Percentiles rank a stretch among this genome's conserved stretches.
Evolutionary conservation across 2,329 filamentous ascomycete species (phyloP).

Genomic region (Aureobasidium sp.): DNA sequence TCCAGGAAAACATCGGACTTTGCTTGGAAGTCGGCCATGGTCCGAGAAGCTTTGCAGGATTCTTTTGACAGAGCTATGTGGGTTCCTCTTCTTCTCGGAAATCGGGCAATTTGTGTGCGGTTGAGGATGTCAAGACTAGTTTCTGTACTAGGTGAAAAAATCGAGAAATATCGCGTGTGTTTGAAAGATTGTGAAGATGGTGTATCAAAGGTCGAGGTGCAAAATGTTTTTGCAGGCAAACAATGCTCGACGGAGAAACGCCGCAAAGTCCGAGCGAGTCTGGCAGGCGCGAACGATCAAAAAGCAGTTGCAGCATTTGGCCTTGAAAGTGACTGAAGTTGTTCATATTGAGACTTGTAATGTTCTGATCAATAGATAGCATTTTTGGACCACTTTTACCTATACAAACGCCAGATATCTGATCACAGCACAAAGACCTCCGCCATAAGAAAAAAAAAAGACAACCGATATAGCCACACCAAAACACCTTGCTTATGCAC

Average conservation of each 20-base stretch:
- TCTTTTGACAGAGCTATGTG: neutral
- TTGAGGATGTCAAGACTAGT: neutral
- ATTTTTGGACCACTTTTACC: slow-evolving; percentile 13
- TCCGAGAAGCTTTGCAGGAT: neutral
- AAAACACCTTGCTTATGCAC: slow-evolving; percentile 14
- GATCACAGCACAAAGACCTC: neutral
- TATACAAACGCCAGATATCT: slow-evolving; percentile 10
- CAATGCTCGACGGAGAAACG: slow-evolving; percentile 1
- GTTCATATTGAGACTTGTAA: neutral
- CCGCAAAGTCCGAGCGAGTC: slow-evolving; percentile 1
- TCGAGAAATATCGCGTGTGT: neutral
- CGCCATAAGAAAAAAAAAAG: neutral
- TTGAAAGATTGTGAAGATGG: neutral
- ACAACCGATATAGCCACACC: slow-evolving; percentile 5
- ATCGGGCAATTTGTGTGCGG: neutral
- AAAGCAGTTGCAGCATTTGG: neutral
- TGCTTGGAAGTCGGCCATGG: slow-evolving; percentile 12
- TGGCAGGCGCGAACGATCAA: neutral
- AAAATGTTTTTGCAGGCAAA: slow-evolving; percentile 13
- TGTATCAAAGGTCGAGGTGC: neutral
- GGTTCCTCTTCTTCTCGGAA: neutral
- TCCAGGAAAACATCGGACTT: slow-evolving; percentile 38
- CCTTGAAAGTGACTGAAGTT: neutral
- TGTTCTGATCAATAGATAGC: slow-evolving; percentile 1
- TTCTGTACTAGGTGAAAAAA: neutral